Conservation (phyloP, 768 basidiomycete species). For the Boletus vinaceobasis region DNA sequence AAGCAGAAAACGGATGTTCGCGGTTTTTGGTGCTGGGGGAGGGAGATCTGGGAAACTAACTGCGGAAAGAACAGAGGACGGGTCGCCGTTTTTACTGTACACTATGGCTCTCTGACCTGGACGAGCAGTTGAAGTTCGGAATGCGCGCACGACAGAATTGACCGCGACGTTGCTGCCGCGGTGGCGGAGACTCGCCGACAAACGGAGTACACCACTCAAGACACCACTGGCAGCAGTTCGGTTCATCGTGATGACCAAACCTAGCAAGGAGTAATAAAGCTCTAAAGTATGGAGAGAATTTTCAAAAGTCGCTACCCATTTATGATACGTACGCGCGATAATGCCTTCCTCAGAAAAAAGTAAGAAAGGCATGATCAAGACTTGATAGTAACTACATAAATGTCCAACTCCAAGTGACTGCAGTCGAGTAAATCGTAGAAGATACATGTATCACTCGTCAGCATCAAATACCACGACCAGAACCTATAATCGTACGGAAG, state of each 20-base stretch:
- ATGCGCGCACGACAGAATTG: slow-evolving; percentile 13
- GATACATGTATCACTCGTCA: slow-evolving; percentile 9
- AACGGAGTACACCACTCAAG: background rate
- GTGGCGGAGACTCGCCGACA: background rate
- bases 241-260: background rate
- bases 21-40: slow-evolving; percentile 50
- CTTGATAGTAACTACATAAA: background rate
- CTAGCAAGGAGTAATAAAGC: background rate
- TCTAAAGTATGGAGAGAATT: background rate
- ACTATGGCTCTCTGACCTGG: slow-evolving; percentile 59
- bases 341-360: background rate
- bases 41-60: slow-evolving; percentile 51
- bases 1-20: slow-evolving; percentile 65
- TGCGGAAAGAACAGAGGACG: slow-evolving; percentile 54
- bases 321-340: background rate
- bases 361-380: background rate
- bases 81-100: slow-evolving; percentile 59
- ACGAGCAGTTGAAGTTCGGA: slow-evolving; percentile 30
- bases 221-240: background rate
- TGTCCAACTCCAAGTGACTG: background rate
- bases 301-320: background rate
- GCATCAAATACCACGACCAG: slow-evolving; percentile 1
- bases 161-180: background rate
- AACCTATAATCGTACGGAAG: slow-evolving; percentile 6
- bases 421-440: background rate